These are phyloP conservation scores for Lathyrus tuberosus DNA, from an alignment of 306 rosid species.

Conservation along the genomic window DNA sequence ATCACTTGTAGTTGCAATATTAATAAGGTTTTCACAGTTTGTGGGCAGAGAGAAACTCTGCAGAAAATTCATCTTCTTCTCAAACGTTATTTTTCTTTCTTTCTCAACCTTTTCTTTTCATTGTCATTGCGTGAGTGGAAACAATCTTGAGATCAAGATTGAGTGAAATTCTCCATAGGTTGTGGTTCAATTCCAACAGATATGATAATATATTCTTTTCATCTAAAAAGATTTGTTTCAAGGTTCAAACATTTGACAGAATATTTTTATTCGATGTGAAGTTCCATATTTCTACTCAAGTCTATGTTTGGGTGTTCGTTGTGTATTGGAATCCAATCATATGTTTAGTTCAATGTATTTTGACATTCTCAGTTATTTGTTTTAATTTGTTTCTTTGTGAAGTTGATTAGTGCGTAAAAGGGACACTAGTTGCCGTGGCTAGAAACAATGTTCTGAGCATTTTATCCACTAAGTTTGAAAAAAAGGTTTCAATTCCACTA, in stretches of 20 bases:
- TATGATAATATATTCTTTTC: constrained; percentile 1
- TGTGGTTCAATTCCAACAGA: too few species aligned
- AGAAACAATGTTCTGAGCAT: constrained; percentile 62
- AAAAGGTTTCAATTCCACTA: constrained; percentile 55
- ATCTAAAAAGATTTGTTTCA: not conserved
- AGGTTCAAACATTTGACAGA: not conserved
- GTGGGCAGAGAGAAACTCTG: too few species aligned
- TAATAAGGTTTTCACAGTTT: too few species aligned
- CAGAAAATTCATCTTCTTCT: too few species aligned
- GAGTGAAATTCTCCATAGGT: too few species aligned
- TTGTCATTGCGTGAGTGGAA: too few species aligned
- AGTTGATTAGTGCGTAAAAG: constrained; percentile 81
- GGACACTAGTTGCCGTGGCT: constrained; percentile 77
- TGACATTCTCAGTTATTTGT: constrained; percentile 36
- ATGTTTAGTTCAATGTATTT: constrained; percentile 18
- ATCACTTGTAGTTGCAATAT: too few species aligned
- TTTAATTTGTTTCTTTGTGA: constrained; percentile 34
- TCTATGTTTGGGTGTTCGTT: constrained; percentile 1
- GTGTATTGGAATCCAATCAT: constrained; percentile 7
- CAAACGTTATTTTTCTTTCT: too few species aligned
- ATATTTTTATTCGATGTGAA: not conserved
- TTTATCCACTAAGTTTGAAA: constrained; percentile 68
- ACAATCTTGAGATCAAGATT: too few species aligned
- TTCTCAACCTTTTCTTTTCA: too few species aligned
- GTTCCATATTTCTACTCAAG: not conserved